Base-by-base conservation (phyloP, 305 asterid species). In the Fraxinus dipetala region DNA sequence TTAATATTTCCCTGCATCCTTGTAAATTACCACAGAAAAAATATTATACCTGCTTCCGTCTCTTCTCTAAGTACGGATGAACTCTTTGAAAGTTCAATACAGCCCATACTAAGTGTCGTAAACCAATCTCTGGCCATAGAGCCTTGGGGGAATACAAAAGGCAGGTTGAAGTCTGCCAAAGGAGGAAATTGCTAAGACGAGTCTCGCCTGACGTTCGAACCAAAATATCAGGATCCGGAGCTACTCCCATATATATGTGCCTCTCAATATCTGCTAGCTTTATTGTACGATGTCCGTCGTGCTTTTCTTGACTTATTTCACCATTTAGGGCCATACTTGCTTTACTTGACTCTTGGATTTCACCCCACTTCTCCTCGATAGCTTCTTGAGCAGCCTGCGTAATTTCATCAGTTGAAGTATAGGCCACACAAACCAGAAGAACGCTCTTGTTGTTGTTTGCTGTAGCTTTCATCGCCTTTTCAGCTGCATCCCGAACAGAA, bases 111-210 rank as follows among this genome's bases (percentile, higher is more conserved):
- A 94, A 80, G 82, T 93, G 96, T 31, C 89, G 67, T 77, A 92
- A 81, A 32, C 96, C 97, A 77, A 92, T 81, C 88, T 93, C 96
- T 9, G 98, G 98, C 94, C 95, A 92, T 72, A 92, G 83, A 1
- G 90, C 98, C 26, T 74, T 75, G 0, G 98, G 95, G 0, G 95
- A 87, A 79, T 90, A 88, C 83, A 93, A 74, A 0, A 94, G 72
- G n/a, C 93, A 83, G 40, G 81, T 86, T 16, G 94, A 75, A n/a
- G 94, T 91, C 87, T 92, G 96, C 98, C 97, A 93, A 10, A 90
- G 87, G 1, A 93, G 89, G 76, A 90, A 92, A 83, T 91, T 91
- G 89, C 97, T 95, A 14, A 93, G 84, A 6, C 97, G 88, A 1
- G 90, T 85, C 86, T 86, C 98, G 0, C 98, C 95, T 0, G 97